Percentiles rank a stretch among this genome's conserved stretches.
These are phyloP conservation scores for Stephania yunnanensis DNA, from an alignment of 164 flowering plant species.

Conservation along the genomic window DNA sequence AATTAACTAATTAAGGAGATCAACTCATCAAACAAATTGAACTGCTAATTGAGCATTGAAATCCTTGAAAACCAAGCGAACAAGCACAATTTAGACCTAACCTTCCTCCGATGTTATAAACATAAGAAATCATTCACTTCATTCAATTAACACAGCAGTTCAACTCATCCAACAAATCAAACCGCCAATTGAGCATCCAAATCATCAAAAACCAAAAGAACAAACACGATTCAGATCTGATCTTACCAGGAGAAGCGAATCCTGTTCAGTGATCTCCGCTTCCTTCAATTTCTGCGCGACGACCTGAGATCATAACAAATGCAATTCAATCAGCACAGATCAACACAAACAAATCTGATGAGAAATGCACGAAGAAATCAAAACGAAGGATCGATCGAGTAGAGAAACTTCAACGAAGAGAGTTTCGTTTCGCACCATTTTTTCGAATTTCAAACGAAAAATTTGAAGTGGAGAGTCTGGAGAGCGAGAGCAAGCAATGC, in stretches of 20 bases:
- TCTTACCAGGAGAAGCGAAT: conserved; percentile 80
- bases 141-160: not conserved
- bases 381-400: not conserved
- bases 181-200: not conserved
- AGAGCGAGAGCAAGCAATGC: not conserved
- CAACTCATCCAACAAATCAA: not conserved
- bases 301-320: conserved; percentile 32
- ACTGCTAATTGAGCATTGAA: not conserved
- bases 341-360: not conserved
- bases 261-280: conserved; percentile 87
- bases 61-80: not conserved
- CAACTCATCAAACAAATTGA: too few species aligned
- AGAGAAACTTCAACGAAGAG: not conserved
- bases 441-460: not conserved
- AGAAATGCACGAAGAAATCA: not conserved
- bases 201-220: not conserved
- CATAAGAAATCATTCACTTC: not conserved
- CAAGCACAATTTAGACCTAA: not conserved
- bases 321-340: not conserved
- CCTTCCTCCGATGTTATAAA: not conserved
- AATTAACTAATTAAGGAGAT: too few species aligned
- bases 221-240: not conserved
- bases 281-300: conserved; percentile 79
- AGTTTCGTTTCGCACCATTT: not conserved
- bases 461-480: not conserved